Evolutionary conservation across 371 early-diverging fungal genomes (phyloP), one percentile per base, ranked within the genome.

Genomic region (Mucor racemosus): DNA sequence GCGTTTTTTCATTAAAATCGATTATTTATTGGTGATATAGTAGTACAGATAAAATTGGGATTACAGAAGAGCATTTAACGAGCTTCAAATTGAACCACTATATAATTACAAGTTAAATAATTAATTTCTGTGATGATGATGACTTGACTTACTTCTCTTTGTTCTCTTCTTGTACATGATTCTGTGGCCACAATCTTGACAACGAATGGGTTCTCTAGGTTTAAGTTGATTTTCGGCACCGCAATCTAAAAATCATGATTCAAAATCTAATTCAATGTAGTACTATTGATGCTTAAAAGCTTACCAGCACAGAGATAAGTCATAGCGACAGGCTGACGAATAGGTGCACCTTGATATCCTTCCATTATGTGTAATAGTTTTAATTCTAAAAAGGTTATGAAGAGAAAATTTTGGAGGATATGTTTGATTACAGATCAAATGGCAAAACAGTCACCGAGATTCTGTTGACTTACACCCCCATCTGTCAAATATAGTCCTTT

Each of bases 131-230:
- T 33, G 50, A 9, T 19, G 50, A 9, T 19, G 39, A 8, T 46
- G 14, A 19, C 17, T 15, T 57, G 4, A 79, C 92, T 62, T 85
- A 95, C 95, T 97, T 86, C 95, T 80, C 85, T 89, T 92, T 55
- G 98, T 97, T 68, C 98, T 89, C 87, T 95, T 95, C 86, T 97
- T 98, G 85, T 96, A 95, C 92, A 98, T 90, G 70, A 98, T 95
- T 74, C 98, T 86, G 84, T 96, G 93, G 21, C 98, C 97, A 75
- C 97, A 97, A 68, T 96, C 94, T 61, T 91, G 91, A 85, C 97
- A 98, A 73, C 97, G 95, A 65, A 98, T 95, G 53, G 97, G 95
- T 75, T 97, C 98, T 73, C 90, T 85, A 42, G 96, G 96, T 76
- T 94, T 95, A 69, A 97, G 88, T 57, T 92, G 91, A 82, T 95